Base-by-base conservation (phyloP, 2,329 filamentous ascomycete species). In the Aspergillus jensenii region DNA sequence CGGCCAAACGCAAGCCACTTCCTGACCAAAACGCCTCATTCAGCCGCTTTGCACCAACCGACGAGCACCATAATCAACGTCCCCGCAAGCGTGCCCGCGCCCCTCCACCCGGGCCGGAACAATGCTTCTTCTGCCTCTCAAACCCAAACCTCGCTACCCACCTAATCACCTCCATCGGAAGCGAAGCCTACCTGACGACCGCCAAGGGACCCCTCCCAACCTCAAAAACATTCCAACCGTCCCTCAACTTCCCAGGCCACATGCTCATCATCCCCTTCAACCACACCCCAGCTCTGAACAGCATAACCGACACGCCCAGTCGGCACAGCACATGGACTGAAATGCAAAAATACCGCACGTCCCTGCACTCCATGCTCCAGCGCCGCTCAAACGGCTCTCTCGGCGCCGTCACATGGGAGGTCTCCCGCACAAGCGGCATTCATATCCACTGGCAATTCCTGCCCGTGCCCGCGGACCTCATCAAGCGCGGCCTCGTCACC, bases 401-500 rank as follows among this genome's bases (percentile, higher is more conserved):
- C 1, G 95, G 93, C 15, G 85, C 87, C 2, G 89, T 98, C 1
- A 95, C 91, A 0, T 99, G 91, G 87, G 95, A 98, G 76, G 93
- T 99, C 67, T 93, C 88, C 70, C 88, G 92, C 51, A 82, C 81
- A 4, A 84, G 84, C 52, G 91, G 95, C 55, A 87, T 98, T 56
- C 95, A 99, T 71, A 83, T 88, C 1, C 93, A 98, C 70, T 97
- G 93, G 95, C 96, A 99, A 75, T 89, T 96, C 65, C 78, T 98
- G 31, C 91, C 95, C 1, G 80, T 96, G 0, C 84, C 89, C 0
- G 79, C 83, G 0, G 82, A 89, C 9, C 78, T 91, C 45, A 83
- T 96, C 51, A 78, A 77, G 19, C 86, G 86, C 47, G 90, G 90
- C 0, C 80, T 96, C 1, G 90, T 96, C 0, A 91, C 96, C 72